Percentiles rank a stretch among this genome's conserved stretches.
Evolutionary conservation across 495 filamentous ascomycete species (phyloP).

Genomic region (Apiosordaria backusii): DNA sequence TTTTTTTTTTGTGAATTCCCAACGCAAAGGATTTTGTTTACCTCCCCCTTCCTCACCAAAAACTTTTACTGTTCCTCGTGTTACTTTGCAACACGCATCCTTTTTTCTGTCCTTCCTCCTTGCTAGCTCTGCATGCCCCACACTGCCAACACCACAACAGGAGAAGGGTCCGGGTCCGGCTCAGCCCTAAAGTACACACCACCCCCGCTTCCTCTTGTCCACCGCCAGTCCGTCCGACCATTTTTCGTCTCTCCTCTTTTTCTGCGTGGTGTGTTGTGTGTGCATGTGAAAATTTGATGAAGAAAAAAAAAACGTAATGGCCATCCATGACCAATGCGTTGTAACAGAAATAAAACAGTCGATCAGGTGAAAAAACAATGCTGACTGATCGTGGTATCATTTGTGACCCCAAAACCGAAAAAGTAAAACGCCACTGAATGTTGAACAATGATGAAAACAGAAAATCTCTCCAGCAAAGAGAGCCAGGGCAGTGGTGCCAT

Average conservation of each 20-base stretch:
- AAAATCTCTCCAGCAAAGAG: conserved; percentile 12
- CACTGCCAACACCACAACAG: neutral
- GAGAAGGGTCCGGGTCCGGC: neutral
- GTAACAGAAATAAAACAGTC: conserved; percentile 1
- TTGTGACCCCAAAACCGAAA: neutral
- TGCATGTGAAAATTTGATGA: neutral
- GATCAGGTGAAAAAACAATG: conserved; percentile 13
- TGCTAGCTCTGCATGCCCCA: neutral
- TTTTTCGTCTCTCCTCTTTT: neutral
- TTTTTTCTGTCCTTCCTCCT: neutral
- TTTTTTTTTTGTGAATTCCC: neutral
- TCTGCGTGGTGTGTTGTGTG: conserved; percentile 4
- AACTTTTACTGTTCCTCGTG: neutral
- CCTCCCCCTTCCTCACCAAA: neutral
- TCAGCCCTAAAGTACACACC: neutral
- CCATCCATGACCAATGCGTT: conserved; percentile 1
- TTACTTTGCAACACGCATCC: neutral
- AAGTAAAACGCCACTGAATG: conserved; percentile 23
- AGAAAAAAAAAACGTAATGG: conserved; percentile 1
- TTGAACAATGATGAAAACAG: conserved; percentile 11
- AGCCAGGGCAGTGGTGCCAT: conserved; percentile 32
- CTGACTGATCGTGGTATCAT: conserved; percentile 31
- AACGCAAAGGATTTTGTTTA: neutral
- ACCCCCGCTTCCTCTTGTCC: neutral
- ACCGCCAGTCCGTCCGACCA: neutral